Conservation (phyloP, 192 early-diverging fungal genomes). For the Phlyctochytrium planicorne region DNA sequence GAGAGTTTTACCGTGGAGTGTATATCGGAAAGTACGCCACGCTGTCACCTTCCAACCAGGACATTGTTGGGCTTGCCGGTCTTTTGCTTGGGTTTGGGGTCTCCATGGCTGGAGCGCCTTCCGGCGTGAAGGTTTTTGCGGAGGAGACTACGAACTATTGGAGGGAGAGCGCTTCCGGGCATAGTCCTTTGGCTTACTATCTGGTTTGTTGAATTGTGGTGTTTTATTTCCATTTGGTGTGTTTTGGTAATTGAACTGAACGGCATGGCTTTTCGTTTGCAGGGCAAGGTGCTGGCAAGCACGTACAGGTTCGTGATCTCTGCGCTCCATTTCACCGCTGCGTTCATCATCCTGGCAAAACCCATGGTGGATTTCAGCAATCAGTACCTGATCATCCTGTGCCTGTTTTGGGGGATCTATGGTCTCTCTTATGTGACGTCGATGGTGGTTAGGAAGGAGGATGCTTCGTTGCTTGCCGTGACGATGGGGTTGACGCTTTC, state of each 20-base stretch:
- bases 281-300: constrained; percentile 42
- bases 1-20: constrained; percentile 44
- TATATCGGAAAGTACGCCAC: constrained; percentile 38
- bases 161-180: constrained; percentile 49
- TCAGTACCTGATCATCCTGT: constrained; percentile 35
- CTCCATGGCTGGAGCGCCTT: constrained; percentile 43
- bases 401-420: constrained; percentile 49
- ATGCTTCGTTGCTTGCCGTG: constrained; percentile 40
- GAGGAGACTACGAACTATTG: constrained; percentile 50
- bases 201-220: constrained; percentile 13
- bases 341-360: constrained; percentile 36
- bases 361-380: constrained; percentile 28
- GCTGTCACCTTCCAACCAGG: constrained; percentile 38
- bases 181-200: constrained; percentile 31
- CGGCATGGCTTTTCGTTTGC: too few relatives aligned
- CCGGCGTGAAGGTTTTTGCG: constrained; percentile 50
- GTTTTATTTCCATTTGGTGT: constrained; percentile 13
- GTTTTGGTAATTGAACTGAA: constrained; percentile 9
- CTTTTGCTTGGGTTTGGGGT: constrained; percentile 37
- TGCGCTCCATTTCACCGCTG: constrained; percentile 42
- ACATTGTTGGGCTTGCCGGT: constrained; percentile 32
- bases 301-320: constrained; percentile 39
- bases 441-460: constrained; percentile 39
- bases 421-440: constrained; percentile 42
- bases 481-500: constrained; percentile 39